These are phyloP conservation scores for Ascochyta koolunga DNA, from an alignment of 2,329 filamentous ascomycete genomes.

Conservation along the genomic window DNA sequence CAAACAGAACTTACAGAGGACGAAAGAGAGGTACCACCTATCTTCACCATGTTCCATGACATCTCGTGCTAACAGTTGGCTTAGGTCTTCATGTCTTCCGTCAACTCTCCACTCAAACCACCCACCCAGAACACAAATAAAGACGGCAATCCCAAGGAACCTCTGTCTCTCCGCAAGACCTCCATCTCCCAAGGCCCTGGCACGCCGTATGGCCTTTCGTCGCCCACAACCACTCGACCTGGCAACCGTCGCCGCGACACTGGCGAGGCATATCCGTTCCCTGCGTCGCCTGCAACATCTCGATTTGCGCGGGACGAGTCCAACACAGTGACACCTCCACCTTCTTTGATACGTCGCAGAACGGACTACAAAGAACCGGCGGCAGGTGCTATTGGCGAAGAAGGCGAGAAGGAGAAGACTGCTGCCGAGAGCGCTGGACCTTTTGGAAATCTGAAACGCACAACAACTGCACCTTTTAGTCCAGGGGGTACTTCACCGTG, in stretches of 20 bases:
- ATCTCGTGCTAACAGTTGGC: slow-evolving; percentile 14
- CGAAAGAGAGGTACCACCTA: slow-evolving; percentile 64
- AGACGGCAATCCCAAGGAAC: slow-evolving; percentile 61
- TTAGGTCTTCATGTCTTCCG: slow-evolving; percentile 80
- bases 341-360: slow-evolving; percentile 64
- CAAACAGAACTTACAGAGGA: slow-evolving; percentile 74
- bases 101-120: slow-evolving; percentile 92
- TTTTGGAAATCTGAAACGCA: slow-evolving; percentile 63
- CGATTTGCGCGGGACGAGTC: slow-evolving; percentile 70
- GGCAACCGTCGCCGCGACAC: slow-evolving; percentile 84
- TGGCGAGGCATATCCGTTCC: slow-evolving; percentile 69
- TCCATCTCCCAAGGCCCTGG: slow-evolving; percentile 76
- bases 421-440: slow-evolving; percentile 51
- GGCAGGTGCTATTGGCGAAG: slow-evolving; percentile 52
- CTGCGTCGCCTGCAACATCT: slow-evolving; percentile 65
- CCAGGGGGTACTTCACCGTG: slow-evolving; percentile 60
- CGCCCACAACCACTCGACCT: slow-evolving; percentile 75
- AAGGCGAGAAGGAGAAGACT: slow-evolving; percentile 57
- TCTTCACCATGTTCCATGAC: not conserved
- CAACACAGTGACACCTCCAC: slow-evolving; percentile 64
- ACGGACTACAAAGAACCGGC: slow-evolving; percentile 65
- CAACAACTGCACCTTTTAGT: slow-evolving; percentile 60
- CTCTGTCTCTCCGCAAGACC: slow-evolving; percentile 74
- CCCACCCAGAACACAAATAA: slow-evolving; percentile 72
- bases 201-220: slow-evolving; percentile 71